Evolutionary conservation across 2,329 filamentous ascomycete genomes (phyloP).

Genomic region (Purpureocillium takamizusanense): DNA sequence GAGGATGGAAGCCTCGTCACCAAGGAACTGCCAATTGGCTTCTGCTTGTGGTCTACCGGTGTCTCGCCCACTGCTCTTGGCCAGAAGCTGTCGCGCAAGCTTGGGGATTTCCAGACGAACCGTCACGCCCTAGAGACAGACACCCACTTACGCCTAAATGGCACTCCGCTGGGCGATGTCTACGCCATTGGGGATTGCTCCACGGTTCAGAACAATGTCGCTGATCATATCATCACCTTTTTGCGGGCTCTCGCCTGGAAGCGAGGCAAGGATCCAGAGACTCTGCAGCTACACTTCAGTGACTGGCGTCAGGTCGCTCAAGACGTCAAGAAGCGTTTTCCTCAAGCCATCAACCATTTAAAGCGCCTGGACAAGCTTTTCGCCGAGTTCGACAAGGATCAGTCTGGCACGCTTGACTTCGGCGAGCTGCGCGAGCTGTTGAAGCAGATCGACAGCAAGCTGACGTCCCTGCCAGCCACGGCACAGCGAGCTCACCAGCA

Average conservation of each 20-base stretch:
- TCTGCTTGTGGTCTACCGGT: constrained; percentile 96
- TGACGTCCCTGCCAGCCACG: constrained; percentile 89
- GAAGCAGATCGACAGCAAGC: constrained; percentile 85
- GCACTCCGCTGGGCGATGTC: constrained; percentile 84
- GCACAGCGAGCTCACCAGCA: constrained; percentile 96
- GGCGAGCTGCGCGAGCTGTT: constrained; percentile 83
- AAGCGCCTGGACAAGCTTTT: constrained; percentile 88
- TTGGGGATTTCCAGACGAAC: constrained; percentile 73
- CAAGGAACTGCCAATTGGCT: constrained; percentile 91
- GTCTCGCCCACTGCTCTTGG: constrained; percentile 79
- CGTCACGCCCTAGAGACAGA: constrained; percentile 90
- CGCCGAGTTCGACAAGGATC: constrained; percentile 83
- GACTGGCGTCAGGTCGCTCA: constrained; percentile 84
- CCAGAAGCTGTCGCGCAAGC: constrained; percentile 65
- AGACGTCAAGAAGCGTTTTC: constrained; percentile 80
- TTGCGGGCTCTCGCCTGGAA: constrained; percentile 86
- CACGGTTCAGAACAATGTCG: constrained; percentile 95
- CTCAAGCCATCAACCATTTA: constrained; percentile 80
- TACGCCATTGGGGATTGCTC: constrained; percentile 95
- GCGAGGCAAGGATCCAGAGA: constrained; percentile 80
- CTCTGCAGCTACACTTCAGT: constrained; percentile 73
- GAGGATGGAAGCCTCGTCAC: constrained; percentile 65
- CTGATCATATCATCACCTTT: constrained; percentile 84
- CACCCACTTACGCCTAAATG: constrained; percentile 79
- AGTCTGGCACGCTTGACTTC: constrained; percentile 88